Percentiles rank a stretch among this genome's conserved stretches.
Conservation (phyloP, 495 filamentous ascomycete genomes). For the Hamigera avellanea region DNA sequence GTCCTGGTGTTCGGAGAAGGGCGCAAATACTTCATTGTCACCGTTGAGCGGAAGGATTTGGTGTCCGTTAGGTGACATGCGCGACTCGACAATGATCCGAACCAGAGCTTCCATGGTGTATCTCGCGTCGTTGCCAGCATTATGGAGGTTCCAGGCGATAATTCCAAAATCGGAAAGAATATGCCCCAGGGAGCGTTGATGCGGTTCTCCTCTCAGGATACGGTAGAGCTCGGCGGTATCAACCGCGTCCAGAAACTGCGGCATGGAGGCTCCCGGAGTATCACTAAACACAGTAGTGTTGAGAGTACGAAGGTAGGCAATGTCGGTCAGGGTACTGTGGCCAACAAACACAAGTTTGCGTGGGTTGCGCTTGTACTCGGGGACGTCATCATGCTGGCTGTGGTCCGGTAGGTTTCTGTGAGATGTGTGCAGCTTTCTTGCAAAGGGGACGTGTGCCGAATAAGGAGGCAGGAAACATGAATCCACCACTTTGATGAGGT, state of each 20-base stretch:
- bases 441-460: conserved; percentile 11
- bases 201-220: conserved; percentile 33
- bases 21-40: too few relatives aligned
- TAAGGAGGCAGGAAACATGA: conserved; percentile 40
- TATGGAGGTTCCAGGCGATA: conserved; percentile 58
- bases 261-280: neutral
- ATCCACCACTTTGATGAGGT: conserved; percentile 30
- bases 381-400: too few relatives aligned
- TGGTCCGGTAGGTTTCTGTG: too few relatives aligned
- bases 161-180: conserved; percentile 58
- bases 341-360: conserved; percentile 70
- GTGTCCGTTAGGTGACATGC: neutral
- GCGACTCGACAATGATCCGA: conserved; percentile 27
- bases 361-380: conserved; percentile 10
- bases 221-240: conserved; percentile 65
- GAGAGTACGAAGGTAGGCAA: conserved; percentile 48
- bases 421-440: too few relatives aligned
- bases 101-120: conserved; percentile 74
- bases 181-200: conserved; percentile 41
- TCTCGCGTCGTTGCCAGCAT: conserved; percentile 88
- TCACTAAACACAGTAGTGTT: conserved; percentile 33
- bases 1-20: too few relatives aligned
- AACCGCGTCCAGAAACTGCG: conserved; percentile 42
- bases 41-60: too few relatives aligned
- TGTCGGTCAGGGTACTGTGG: conserved; percentile 55